Percentiles rank a stretch among this genome's conserved stretches.
Conservation (phyloP, 2,329 filamentous ascomycete genomes). For the Penicillium capsulatum region DNA sequence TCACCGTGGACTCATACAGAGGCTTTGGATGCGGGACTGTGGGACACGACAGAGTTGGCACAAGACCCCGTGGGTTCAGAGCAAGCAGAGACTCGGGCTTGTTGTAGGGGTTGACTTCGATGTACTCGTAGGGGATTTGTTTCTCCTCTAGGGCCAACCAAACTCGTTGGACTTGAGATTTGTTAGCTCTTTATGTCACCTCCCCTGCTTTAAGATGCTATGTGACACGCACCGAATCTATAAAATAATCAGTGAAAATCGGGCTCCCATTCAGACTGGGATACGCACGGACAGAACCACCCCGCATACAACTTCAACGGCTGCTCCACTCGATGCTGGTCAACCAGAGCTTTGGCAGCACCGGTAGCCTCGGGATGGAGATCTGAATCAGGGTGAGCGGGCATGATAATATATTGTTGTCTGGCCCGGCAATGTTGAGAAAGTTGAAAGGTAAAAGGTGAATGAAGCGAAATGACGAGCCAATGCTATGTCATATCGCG, state of each 20-base stretch:
- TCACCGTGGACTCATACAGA: constrained; percentile 67
- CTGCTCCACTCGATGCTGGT: constrained; percentile 31
- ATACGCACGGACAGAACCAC: constrained; percentile 63
- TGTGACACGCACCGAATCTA: too few species aligned
- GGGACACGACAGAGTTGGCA: constrained; percentile 59
- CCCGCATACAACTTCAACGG: constrained; percentile 62
- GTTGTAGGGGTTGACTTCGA: constrained; percentile 74
- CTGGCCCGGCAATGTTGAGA: too few species aligned
- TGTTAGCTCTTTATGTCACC: too few species aligned
- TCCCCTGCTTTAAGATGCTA: too few species aligned
- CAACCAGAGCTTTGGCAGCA: constrained; percentile 37
- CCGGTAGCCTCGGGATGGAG: constrained; percentile 46
- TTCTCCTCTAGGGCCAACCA: constrained; percentile 75
- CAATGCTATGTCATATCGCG: too few species aligned
- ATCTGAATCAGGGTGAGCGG: constrained; percentile 39
- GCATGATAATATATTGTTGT: constrained; percentile 16
- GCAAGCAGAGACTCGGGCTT: constrained; percentile 64
- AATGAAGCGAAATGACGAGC: too few species aligned
- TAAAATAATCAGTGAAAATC: too few species aligned
- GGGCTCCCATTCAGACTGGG: too few species aligned
- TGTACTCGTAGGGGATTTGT: constrained; percentile 67
- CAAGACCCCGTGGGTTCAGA: constrained; percentile 70
- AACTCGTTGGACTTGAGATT: constrained; percentile 64
- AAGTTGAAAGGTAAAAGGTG: too few species aligned
- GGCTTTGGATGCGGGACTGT: constrained; percentile 46